phyloP scores from a whole-genome alignment of 2,329 filamentous ascomycete genomes.

The Cyclaneusma minus region DNA sequence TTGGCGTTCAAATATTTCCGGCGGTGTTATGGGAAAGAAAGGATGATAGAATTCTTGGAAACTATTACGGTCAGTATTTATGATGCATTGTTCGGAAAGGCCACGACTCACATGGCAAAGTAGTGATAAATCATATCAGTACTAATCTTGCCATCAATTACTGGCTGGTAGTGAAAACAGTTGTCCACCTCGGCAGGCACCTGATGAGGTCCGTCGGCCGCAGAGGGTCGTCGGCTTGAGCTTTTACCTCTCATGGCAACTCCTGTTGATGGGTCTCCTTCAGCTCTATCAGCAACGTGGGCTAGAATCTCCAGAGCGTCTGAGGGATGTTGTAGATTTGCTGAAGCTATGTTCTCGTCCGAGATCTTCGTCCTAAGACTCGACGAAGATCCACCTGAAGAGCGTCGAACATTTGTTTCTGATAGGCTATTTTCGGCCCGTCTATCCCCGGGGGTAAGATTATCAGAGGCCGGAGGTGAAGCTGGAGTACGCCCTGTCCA shows the following conservation, averaged over 20 bases:
- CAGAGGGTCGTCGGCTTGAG: constrained; percentile 3
- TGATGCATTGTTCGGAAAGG: too few relatives aligned
- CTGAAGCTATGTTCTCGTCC: constrained; percentile 16
- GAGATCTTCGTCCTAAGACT: too few relatives aligned
- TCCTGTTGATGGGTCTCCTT: constrained; percentile 11
- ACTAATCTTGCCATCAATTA: constrained; percentile 13
- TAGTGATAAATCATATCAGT: constrained; percentile 13
- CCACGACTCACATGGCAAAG: constrained; percentile 13
- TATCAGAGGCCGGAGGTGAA: too few relatives aligned
- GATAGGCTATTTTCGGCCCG: too few relatives aligned
- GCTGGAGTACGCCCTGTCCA: too few relatives aligned
- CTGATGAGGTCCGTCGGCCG: constrained; percentile 4
- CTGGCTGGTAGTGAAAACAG: constrained; percentile 13
- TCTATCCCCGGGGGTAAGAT: too few relatives aligned
- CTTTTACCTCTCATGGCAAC: constrained; percentile 6
- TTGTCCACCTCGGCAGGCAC: constrained; percentile 9
- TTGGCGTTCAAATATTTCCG: constrained; percentile 37
- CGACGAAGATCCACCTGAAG: too few relatives aligned
- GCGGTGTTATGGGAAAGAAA: constrained; percentile 53
- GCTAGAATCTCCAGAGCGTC: constrained; percentile 18
- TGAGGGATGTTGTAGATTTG: constrained; percentile 17
- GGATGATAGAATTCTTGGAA: constrained; percentile 53
- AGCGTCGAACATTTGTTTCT: too few relatives aligned
- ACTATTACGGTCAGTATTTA: too few relatives aligned
- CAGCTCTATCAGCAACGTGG: constrained; percentile 16